Percentiles rank a stretch among this genome's conserved stretches.
Evolutionary conservation across 1,139 yeast species (phyloP).

Genomic region (Yamadazyma jaroonii): DNA sequence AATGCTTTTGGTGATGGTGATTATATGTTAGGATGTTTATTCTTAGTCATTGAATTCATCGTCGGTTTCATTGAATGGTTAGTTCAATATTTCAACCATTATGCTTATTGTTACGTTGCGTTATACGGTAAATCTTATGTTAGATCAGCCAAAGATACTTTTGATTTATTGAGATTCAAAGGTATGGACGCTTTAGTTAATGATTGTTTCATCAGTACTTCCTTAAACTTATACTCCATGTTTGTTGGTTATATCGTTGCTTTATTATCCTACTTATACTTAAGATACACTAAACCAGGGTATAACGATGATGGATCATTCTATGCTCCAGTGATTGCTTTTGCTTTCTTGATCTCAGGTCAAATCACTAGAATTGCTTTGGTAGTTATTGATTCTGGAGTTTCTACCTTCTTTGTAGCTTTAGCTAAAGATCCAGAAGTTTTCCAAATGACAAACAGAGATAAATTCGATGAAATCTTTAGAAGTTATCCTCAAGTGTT

Average conservation of each 20-base stretch:
- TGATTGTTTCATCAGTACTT: slow-evolving; percentile 77
- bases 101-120: slow-evolving; percentile 85
- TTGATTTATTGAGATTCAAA: slow-evolving; percentile 71
- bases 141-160: slow-evolving; percentile 76
- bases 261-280: slow-evolving; percentile 65
- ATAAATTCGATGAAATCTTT: slow-evolving; percentile 68
- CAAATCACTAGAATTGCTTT: slow-evolving; percentile 75
- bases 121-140: slow-evolving; percentile 80
- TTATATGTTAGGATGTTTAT: slow-evolving; percentile 52
- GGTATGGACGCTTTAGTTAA: slow-evolving; percentile 87
- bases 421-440: slow-evolving; percentile 87
- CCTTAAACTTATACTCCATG: slow-evolving; percentile 67
- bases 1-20: slow-evolving; percentile 57
- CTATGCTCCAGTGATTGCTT: slow-evolving; percentile 77
- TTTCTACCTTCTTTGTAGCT: slow-evolving; percentile 83
- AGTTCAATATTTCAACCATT: slow-evolving; percentile 83
- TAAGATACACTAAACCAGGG: slow-evolving; percentile 68
- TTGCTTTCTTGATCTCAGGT: slow-evolving; percentile 69
- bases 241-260: slow-evolving; percentile 71
- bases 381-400: slow-evolving; percentile 76
- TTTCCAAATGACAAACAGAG: slow-evolving; percentile 73
- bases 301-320: slow-evolving; percentile 67
- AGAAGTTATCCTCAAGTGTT: slow-evolving; percentile 74
- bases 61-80: slow-evolving; percentile 72
- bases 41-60: slow-evolving; percentile 56